Conservation (phyloP, 257 asterid genomes). For the Ligustrum vulgare region DNA sequence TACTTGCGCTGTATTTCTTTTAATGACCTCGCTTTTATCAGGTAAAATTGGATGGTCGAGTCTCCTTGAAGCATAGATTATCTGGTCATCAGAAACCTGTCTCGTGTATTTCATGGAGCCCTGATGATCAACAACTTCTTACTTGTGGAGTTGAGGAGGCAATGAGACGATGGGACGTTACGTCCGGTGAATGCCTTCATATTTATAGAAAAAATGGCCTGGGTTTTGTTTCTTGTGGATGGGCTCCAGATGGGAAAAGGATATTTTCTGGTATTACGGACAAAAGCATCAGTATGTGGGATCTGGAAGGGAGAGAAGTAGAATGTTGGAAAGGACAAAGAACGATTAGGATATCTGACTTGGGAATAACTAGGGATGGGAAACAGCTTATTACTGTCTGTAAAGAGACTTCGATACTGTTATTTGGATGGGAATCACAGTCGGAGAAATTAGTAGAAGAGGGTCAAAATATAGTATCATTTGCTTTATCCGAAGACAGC, state of each 20-base stretch:
- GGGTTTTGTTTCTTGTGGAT: constrained; percentile 86
- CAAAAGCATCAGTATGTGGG: constrained; percentile 86
- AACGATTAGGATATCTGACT: constrained; percentile 64
- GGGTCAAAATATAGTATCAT: constrained; percentile 67
- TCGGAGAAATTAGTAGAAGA: constrained; percentile 72
- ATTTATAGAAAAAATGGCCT: constrained; percentile 62
- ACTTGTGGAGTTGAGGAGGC: constrained; percentile 87
- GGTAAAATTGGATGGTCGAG: constrained; percentile 56
- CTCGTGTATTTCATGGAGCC: constrained; percentile 80
- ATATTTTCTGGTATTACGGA: constrained; percentile 74
- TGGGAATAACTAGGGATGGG: constrained; percentile 62
- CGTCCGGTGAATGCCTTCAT: constrained; percentile 73
- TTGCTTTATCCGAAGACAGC: constrained; percentile 68
- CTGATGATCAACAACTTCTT: constrained; percentile 68
- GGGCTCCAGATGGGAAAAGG: constrained; percentile 75
- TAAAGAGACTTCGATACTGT: constrained; percentile 54
- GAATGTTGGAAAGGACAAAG: constrained; percentile 84
- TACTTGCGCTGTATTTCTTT: not conserved
- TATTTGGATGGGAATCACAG: constrained; percentile 74
- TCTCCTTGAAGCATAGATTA: constrained; percentile 52
- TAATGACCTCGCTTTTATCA: constrained; percentile 29
- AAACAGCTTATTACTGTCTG: constrained; percentile 71
- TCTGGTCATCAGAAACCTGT: constrained; percentile 76
- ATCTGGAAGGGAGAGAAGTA: constrained; percentile 77
- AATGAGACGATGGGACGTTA: constrained; percentile 78